These are phyloP conservation scores for Suhomyces prunicola DNA, from an alignment of 805 yeast species.

Conservation along the genomic window DNA sequence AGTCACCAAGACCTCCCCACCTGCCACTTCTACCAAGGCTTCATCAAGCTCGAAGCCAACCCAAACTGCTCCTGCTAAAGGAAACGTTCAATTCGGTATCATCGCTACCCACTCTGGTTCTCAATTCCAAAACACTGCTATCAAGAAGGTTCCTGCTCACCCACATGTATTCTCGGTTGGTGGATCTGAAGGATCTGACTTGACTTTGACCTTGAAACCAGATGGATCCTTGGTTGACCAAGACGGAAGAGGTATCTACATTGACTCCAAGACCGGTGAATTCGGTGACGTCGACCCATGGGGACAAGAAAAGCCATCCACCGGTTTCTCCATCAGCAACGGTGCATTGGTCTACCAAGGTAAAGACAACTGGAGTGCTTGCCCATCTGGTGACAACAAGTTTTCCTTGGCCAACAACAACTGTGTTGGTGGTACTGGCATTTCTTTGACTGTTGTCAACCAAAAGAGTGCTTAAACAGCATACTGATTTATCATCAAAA, in stretches of 20 bases:
- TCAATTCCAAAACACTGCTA: conserved; percentile 21
- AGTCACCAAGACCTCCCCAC: conserved; percentile 4
- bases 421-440: conserved; percentile 28
- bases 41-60: conserved; percentile 5
- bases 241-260: conserved; percentile 26
- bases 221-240: conserved; percentile 31
- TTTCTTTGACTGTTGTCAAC: conserved; percentile 20
- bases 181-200: conserved; percentile 25
- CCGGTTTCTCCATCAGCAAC: conserved; percentile 37
- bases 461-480: background rate
- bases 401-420: conserved; percentile 24
- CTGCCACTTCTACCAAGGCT: conserved; percentile 5
- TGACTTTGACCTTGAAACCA: conserved; percentile 20
- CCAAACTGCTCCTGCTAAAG: conserved; percentile 4
- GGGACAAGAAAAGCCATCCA: conserved; percentile 30
- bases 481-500: background rate
- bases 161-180: conserved; percentile 35
- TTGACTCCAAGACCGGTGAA: conserved; percentile 30
- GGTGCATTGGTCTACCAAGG: conserved; percentile 37
- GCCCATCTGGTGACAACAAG: conserved; percentile 27
- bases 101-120: conserved; percentile 24
- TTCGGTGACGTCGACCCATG: conserved; percentile 32
- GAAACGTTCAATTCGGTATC: conserved; percentile 16
- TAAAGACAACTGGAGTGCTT: conserved; percentile 35
- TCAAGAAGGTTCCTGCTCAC: conserved; percentile 28